A percentile compares a stretch with the other conserved stretches of the same genome.
Conservation (phyloP, 1,284 basidiomycete genomes). For the Ganoderma sinense region DNA sequence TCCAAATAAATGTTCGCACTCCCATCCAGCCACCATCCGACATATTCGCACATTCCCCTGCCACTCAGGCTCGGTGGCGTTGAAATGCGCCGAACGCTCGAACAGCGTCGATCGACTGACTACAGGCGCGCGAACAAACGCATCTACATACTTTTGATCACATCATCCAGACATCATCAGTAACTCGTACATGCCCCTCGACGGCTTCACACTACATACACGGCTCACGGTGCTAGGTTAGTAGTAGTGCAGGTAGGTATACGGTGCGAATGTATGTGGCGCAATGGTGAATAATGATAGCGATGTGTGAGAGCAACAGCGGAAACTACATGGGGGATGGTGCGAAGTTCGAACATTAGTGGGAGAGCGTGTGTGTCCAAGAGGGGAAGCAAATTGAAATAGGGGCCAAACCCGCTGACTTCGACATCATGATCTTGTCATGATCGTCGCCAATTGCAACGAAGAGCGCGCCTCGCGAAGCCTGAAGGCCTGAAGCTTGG, state of each 20-base stretch:
- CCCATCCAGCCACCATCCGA: background rate
- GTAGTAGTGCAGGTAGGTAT: background rate
- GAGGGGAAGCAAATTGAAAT: background rate
- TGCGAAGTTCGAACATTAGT: background rate
- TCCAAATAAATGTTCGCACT: background rate
- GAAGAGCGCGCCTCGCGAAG: background rate
- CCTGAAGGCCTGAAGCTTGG: background rate
- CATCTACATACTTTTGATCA: constrained; percentile 6
- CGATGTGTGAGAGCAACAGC: background rate
- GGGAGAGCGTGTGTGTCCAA: background rate
- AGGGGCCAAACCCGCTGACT: background rate
- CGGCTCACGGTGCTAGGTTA: background rate
- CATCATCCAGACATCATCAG: constrained; percentile 4
- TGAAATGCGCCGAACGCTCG: background rate
- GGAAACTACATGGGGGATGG: background rate
- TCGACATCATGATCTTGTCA: constrained; percentile 6
- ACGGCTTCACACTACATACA: constrained; percentile 21
- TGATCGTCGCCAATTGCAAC: background rate
- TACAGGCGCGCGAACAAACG: background rate
- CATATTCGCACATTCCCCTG: background rate
- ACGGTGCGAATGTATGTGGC: background rate
- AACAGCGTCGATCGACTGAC: background rate
- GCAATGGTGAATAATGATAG: constrained; percentile 10
- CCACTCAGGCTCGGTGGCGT: background rate
- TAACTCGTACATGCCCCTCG: constrained; percentile 25